A percentile compares a stretch with the other conserved stretches of the same genome.
Evolutionary conservation across 2,329 filamentous ascomycete genomes (phyloP).

Genomic region (Sporothrix luriei): DNA sequence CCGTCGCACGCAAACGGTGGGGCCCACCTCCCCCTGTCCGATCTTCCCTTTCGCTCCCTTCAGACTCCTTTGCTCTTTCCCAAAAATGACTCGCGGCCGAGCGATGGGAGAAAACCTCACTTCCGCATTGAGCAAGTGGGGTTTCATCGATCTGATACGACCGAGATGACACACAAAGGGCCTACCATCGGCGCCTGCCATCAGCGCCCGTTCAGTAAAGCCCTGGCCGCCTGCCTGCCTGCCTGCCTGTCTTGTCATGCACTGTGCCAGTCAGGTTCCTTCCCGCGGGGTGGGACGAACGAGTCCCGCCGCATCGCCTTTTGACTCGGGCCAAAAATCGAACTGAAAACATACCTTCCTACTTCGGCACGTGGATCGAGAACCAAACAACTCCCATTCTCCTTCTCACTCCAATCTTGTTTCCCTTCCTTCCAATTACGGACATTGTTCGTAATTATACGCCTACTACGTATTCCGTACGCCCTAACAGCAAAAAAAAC

Average conservation of each 20-base stretch:
- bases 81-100: constrained; percentile 25
- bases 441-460: constrained; percentile 8
- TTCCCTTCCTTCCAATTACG: constrained; percentile 25
- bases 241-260: too few relatives aligned
- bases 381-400: neutral
- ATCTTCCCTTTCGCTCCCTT: neutral
- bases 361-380: constrained; percentile 29
- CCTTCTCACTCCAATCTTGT: constrained; percentile 16
- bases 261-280: constrained; percentile 14
- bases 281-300: constrained; percentile 10
- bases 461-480: neutral
- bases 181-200: neutral
- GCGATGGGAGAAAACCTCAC: constrained; percentile 13
- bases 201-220: too few relatives aligned
- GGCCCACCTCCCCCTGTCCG: constrained; percentile 8
- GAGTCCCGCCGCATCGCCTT: constrained; percentile 7
- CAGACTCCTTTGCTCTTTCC: neutral
- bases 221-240: too few relatives aligned
- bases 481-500: neutral
- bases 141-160: constrained; percentile 15
- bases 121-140: constrained; percentile 32
- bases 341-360: constrained; percentile 31
- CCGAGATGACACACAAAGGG: neutral
- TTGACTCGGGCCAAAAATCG: neutral
- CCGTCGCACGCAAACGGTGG: constrained; percentile 5